Evolutionary conservation across 192 early-diverging fungal species (phyloP), one percentile per base, ranked within the genome.

Genomic region (Chytriomyces sp.): DNA sequence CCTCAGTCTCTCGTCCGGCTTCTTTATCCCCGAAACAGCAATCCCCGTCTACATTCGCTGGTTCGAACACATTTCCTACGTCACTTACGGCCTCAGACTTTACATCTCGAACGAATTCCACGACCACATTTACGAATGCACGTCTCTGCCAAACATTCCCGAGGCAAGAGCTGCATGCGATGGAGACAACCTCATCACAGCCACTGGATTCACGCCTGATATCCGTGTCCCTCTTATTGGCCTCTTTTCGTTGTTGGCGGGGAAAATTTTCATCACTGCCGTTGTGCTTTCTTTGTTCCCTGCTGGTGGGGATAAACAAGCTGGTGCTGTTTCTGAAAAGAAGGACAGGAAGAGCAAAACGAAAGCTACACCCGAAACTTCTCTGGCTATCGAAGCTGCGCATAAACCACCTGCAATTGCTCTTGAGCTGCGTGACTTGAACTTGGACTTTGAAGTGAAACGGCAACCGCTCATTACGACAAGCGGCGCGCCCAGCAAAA

Each of bases 91-190:
- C 4, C 82, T 67, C 70, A 74, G 81, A 9, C 70, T 82, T 20
- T 62, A 80, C 28, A 66, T 81, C 28, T 69, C 82, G 28, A 86
- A 86, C 81, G 85, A 86, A 67, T 84, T 86, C 53, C 64, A 78
- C 13, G 77, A 78, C 68, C 76, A 81, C 70, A 24, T 35, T 6
- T 86, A 69, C 67, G 67, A 69, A 11, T 86, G 84, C 72, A 77
- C 82, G 6, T 11, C n/a, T n/a, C 16, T 73, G 20, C 60, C 72
- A 1, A 20, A 62, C 13, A 23, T 23, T 16, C 7, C 60, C 20
- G 69, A 23, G 8, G 69, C 69, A 13, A 16, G 75, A 7, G 69
- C 72, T 7, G 73, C 67, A 24, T 86, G 85, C 69, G 60, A 82
- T 28, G 85, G 85, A 60, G 71, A 80, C 57, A 62, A 13, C 57